These are phyloP conservation scores for Scedosporium minutisporum DNA, from an alignment of 2,329 filamentous ascomycete genomes.

Conservation along the genomic window DNA sequence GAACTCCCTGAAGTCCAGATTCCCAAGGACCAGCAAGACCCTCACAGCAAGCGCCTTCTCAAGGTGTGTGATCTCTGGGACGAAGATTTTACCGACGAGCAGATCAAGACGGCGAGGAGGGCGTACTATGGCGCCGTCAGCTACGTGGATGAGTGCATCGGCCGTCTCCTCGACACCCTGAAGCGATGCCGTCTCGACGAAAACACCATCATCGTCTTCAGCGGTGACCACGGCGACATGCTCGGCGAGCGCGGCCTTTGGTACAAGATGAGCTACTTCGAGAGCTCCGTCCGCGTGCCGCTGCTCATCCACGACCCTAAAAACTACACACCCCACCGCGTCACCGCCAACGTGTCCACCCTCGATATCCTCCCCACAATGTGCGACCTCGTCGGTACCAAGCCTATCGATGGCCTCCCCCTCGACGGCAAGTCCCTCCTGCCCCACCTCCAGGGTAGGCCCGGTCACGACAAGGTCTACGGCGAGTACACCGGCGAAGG, in stretches of 20 bases:
- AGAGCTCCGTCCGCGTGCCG: slow-evolving; percentile 81
- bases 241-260: slow-evolving; percentile 83
- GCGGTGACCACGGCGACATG: slow-evolving; percentile 93
- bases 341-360: slow-evolving; percentile 79
- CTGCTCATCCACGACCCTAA: slow-evolving; percentile 75
- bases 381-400: slow-evolving; percentile 68
- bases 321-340: slow-evolving; percentile 63
- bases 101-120: slow-evolving; percentile 74
- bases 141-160: slow-evolving; percentile 89
- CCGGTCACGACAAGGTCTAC: slow-evolving; percentile 78
- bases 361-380: slow-evolving; percentile 85
- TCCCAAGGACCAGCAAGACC: slow-evolving; percentile 70
- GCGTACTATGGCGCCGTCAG: slow-evolving; percentile 91
- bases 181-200: slow-evolving; percentile 72
- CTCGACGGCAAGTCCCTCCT: slow-evolving; percentile 78
- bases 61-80: slow-evolving; percentile 83
- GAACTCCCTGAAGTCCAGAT: slow-evolving; percentile 70
- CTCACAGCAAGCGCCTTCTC: slow-evolving; percentile 77
- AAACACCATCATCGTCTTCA: slow-evolving; percentile 86
- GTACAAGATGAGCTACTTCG: slow-evolving; percentile 98
- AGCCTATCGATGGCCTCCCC: slow-evolving; percentile 60
- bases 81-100: slow-evolving; percentile 72
- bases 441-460: slow-evolving; percentile 58
- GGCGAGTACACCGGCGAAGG: slow-evolving; percentile 94
- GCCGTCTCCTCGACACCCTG: slow-evolving; percentile 67